phyloP scores from a whole-genome alignment of 192 early-diverging fungal genomes.

The Podila minutissima region DNA sequence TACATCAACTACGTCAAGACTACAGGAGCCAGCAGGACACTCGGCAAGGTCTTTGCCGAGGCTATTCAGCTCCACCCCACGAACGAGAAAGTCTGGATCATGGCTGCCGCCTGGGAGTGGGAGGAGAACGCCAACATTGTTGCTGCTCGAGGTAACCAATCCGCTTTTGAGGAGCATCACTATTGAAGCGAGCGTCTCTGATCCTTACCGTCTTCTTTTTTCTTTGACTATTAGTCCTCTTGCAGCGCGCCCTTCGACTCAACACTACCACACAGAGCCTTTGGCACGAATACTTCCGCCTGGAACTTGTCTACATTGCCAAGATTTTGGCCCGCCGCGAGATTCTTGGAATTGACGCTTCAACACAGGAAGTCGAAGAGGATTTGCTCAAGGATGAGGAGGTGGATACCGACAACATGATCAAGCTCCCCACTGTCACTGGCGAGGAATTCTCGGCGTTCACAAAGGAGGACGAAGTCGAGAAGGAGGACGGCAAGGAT shows the following conservation, averaged over 20 bases:
- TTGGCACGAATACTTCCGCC: conserved; percentile 94
- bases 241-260: conserved; percentile 88
- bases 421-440: conserved; percentile 64
- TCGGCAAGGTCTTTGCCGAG: conserved; percentile 80
- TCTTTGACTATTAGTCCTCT: conserved; percentile 60
- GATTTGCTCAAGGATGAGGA: conserved; percentile 54
- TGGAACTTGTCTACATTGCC: conserved; percentile 90
- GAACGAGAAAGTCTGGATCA: conserved; percentile 87
- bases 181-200: too few species aligned
- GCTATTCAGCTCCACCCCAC: conserved; percentile 90
- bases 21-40: conserved; percentile 60
- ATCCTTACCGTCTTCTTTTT: background rate
- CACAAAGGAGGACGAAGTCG: conserved; percentile 38
- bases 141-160: conserved; percentile 70
- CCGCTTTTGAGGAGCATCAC: background rate
- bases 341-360: conserved; percentile 74
- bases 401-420: conserved; percentile 59
- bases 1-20: conserved; percentile 87
- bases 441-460: conserved; percentile 57
- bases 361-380: conserved; percentile 39
- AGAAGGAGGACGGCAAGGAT: conserved; percentile 52
- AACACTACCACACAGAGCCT: conserved; percentile 76
- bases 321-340: conserved; percentile 84
- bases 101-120: conserved; percentile 91
- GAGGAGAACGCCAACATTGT: conserved; percentile 84